Base-by-base conservation (phyloP, 305 asterid species). In the Solanum hybrid region DNA sequence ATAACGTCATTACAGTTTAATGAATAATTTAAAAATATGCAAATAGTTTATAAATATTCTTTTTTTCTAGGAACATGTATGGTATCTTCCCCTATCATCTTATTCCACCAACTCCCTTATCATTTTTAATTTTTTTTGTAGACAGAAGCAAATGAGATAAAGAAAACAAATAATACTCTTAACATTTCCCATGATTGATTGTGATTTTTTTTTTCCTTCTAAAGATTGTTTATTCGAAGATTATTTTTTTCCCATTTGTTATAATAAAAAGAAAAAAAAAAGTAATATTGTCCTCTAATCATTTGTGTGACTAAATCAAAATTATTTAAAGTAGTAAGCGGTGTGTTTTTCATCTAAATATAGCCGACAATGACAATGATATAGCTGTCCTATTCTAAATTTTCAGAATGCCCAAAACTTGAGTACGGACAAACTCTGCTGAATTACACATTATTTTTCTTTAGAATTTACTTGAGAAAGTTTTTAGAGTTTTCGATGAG, bases 301-400 rank as follows among this genome's bases (percentile, higher is more conserved):
- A 91, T 90, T 89, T 86, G 34, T 75, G 19, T 86, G 78, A 56
- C 71, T 73, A 40, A 37, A 29, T 34, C 31, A 40, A 87, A 37
- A 88, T 71, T 82, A 78, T 90, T 77, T 73, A 40, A 45, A 75
- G 34, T 29, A 80, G 60, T 76, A 91, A 90, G 81, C 42, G 69
- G 79, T 89, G 45, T 81, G 89, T 51, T 87, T 60, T 88, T 77
- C 78, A 87, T 91, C 88, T 88, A 75, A 78, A 60, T 84, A 40
- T 90, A 86, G 91, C 95, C 95, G 95, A 91, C 94, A 93, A 42
- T 91, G 92, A 32, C 92, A 92, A 93, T 92, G 88, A 93, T 92
- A 91, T 88, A 92, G 84, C 45, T 88, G 90, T 91, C 90, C 45
- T 91, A 91, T 86, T 24, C 87, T 80, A 85, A 86, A 31, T 15